Evolutionary conservation across 495 filamentous ascomycete species (phyloP), one percentile per base, ranked within the genome.

Genomic region (Xylaria venustula): DNA sequence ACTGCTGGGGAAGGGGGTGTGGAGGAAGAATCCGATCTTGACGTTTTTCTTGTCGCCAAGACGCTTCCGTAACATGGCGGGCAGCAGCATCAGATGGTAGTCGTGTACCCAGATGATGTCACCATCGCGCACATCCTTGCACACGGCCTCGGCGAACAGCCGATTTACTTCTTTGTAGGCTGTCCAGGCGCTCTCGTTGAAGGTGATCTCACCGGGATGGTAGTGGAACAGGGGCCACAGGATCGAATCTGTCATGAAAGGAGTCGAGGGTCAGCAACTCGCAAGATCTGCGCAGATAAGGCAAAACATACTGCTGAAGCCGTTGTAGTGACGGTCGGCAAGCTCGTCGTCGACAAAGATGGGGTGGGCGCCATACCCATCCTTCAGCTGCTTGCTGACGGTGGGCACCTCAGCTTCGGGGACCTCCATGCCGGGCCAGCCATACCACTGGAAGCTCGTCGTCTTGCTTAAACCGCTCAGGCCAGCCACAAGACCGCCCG

Each of bases 161-260:
- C 85, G 83, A 66, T 97, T 98, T 19, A 93, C 93, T 61, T 91
- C 86, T 50, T 81, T 80, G 79, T 98, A 98, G 40, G 92, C 91
- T 20, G 85, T 77, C 93, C 93, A 97, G 3, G 90, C 85, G 7
- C 82, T 85, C 71, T 97, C 92, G 68, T 94, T 87, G 72, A 96
- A 97, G 36, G 84, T 89, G 53, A 96, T 91, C 77, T 97, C 93
- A 50, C 91, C 92, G 12, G 92, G 90, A 69, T 97, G 92, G 74
- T 97, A 98, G 78, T 97, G 93, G 70, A 98, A 92, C 12, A 96
- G 85, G 3, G 93, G 93, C 93, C 93, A 98, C 30, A 97, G 84
- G 64, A 96, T 96, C 1, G 89, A 90, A 72, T 98, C 92, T 96
- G 66, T 17, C 5, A 62, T 41, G 26, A n/a, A 50, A 36, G n/a